Evolutionary conservation across 257 asterid species (phyloP), one percentile per base, ranked within the genome.

Genomic region (Solanum paucissectum): DNA sequence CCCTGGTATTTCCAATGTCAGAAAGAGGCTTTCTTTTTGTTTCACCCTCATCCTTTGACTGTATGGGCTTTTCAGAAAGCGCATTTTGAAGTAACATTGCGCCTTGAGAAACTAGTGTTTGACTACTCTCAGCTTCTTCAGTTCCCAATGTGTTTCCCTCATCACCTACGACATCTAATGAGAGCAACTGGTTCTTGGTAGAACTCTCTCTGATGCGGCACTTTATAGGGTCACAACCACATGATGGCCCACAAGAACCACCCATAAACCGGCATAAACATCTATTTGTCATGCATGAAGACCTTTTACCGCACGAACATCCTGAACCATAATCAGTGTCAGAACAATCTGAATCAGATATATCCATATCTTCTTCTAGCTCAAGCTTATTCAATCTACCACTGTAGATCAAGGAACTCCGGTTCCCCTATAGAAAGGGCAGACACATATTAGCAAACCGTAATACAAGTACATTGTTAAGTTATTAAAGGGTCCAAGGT

Each of bases 21-120:
- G 99, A 93, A 89, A 97, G 91, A 21, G 98, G 95, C 95, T 91
- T 97, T 91, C 99, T 89, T 76, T 66, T 66, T 29, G 89, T 40
- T 25, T 87, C 92, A 77, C 87, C 89, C 25, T 88, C 94, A 87
- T 90, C 92, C 79, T 88, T 93, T n/a, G 90, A 44, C 74, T 86
- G 83, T 20, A 25, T 87, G 18, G 94, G 90, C 90, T 93, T 95
- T 46, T 89, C 98, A 42, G 98, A 95, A 21, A 97, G 90, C 27
- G 99, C 99, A 79, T 89, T 93, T 86, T 96, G 94, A 87, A 97
- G 99, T 29, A 97, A 93, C 93, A 89, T 92, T 66, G 98, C 98
- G 13, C 99, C 99, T 85, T 93, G 99, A 69, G 95, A 89, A 88
- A 94, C 99, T 86, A 95, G 96, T 83, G 86, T 88, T 20, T 88